Evolutionary conservation across 1,284 basidiomycete species (phyloP), one percentile per base, ranked within the genome.

Genomic region (Phellinidium pouzarii): DNA sequence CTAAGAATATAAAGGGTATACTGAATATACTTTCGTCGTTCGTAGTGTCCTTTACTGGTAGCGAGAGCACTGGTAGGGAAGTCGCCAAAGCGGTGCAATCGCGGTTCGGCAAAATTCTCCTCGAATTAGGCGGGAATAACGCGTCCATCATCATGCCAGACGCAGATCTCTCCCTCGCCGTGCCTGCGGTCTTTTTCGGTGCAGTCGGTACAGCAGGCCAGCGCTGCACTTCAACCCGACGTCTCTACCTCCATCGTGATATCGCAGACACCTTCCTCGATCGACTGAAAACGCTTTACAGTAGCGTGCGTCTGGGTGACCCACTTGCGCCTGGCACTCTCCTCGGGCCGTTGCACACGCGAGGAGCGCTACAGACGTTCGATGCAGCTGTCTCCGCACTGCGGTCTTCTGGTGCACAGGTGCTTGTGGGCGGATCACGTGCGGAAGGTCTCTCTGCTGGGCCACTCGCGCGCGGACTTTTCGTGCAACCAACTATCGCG

Each of bases 101-200:
- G 57, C 74, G 84, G 61, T 93, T 88, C 68, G 91, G 90, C 44
- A 89, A 95, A 72, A 74, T 82, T 31, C 80, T 95, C 37, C 76
- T 97, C 27, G 94, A 97, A 66, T 75, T 97, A 8, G 94, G 94
- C n/a, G 94, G 94, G 34, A 97, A 98, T 71, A 96, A 96, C 64
- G 92, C 93, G 54, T 84, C 91, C 36, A 86, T 96, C 61, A 79
- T 98, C 55, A 87, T 96, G 79, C 82, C 90, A 50, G 94, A 96
- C 71, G 94, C 94, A 25, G 92, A 96, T 69, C 77, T 97, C 27
- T 78, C 80, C 17, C 78, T 95, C 58, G 94, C 94, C 26, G 79
- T 97, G 14, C 89, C 91, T 41, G 80, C 88, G 0, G 84, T 94
- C 19, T 91, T 94, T 66, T 97, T 98, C 72, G 91, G 93, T 31